Base-by-base conservation (phyloP, 108 stramenopile species). In the Epithemia pelagica region DNA sequence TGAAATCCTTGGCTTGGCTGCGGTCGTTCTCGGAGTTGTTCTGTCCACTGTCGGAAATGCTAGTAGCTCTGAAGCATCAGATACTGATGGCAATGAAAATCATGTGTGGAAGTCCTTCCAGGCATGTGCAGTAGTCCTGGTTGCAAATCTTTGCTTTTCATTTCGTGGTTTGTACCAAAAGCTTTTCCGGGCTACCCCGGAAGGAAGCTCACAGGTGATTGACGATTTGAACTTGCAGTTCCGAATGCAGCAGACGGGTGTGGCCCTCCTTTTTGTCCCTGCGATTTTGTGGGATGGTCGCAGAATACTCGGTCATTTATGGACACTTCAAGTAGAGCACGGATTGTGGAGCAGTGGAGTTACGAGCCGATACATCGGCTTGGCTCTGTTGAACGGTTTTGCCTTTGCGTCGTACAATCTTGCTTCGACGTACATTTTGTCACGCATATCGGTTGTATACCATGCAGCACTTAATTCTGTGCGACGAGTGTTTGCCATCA, bases 161-260 rank as follows among this genome's bases (percentile, higher is more conserved):
- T 84, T 89, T 69, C 91, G 91, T 10, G 91, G 91, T 28, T 63
- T 92, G 52, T 84, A 82, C 66, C 91, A 92, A 76, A 92, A 92
- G 55, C 57, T 87, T 29, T 86, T 89, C 64, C 86, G 84, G 26
- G 68, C 84, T 18, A 71, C 77, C 7, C 80, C 82, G 5, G 72
- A 80, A 31, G 83, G 83, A 31, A 72, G 72, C 28, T 37, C 56
- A 25, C 32, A 59, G 2, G 22, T 70, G 20, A 57, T 89, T 8
- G 81, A 89, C 68, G 88, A 89, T 66, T 61, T 86, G 60, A 83
- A 86, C 64, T 60, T 92, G 33, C 88, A 92, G 72, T 92, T 68
- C 70, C 72, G 84, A 28, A 89, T 92, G 85, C 91, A 92, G 65
- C 91, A 92, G 59, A 72, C 86, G 33, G 88, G 91, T 0, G 77